A percentile compares a stretch with the other conserved stretches of the same genome.
Evolutionary conservation across 345 rosid genomes (phyloP).

Genomic region (Abelmoschus esculentus): DNA sequence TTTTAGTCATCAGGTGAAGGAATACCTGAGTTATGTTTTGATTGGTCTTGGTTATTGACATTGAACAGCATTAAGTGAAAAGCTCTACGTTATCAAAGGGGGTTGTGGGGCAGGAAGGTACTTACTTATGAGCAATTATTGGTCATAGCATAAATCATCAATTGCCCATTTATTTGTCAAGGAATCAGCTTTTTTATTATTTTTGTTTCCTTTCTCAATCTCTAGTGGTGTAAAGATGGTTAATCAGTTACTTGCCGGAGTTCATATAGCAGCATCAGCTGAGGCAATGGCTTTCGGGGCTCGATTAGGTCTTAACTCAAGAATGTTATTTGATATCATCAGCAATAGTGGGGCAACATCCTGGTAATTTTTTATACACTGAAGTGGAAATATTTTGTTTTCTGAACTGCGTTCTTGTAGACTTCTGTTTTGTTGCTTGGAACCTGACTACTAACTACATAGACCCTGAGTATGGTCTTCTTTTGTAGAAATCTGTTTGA

Average conservation of each 20-base stretch:
- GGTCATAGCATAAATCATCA: constrained; percentile 10
- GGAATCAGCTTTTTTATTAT: neutral
- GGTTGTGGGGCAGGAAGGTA: constrained; percentile 98
- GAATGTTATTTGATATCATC: constrained; percentile 58
- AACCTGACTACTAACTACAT: constrained; percentile 1
- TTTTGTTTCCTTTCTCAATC: constrained; percentile 16
- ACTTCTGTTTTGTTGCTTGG: neutral
- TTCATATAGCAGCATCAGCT: constrained; percentile 92
- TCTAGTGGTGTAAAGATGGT: constrained; percentile 82
- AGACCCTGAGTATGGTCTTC: neutral
- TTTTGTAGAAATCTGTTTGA: neutral
- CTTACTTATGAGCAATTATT: constrained; percentile 23
- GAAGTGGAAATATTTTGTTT: neutral
- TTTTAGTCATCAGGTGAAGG: constrained; percentile 12
- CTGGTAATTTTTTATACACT: constrained; percentile 46
- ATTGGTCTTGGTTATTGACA: constrained; percentile 17
- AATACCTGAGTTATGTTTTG: constrained; percentile 13
- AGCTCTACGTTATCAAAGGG: constrained; percentile 86
- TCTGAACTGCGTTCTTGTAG: neutral
- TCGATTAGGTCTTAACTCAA: constrained; percentile 76
- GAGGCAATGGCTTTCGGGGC: constrained; percentile 98
- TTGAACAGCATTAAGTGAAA: constrained; percentile 80
- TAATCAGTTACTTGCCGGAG: constrained; percentile 97
- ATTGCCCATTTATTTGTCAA: neutral
- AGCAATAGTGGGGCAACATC: constrained; percentile 65